phyloP scores from a whole-genome alignment of 2,329 filamentous ascomycete genomes.

The Ramularia collo-cygni region DNA sequence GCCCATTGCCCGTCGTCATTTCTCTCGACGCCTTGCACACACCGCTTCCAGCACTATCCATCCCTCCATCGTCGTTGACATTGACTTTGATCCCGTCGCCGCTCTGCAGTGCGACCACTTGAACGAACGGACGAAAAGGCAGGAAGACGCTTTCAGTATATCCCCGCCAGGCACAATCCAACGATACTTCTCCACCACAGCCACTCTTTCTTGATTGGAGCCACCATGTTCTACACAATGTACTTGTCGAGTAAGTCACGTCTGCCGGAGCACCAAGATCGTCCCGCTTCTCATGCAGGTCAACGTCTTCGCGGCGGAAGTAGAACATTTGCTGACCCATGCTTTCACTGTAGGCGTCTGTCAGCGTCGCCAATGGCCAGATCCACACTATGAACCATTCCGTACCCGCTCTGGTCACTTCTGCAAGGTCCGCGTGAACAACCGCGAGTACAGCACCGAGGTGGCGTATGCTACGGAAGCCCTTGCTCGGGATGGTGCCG shows the following conservation, averaged over 20 bases:
- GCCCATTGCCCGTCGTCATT: conserved; percentile 8
- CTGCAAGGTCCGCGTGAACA: conserved; percentile 90
- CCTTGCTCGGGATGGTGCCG: conserved; percentile 85
- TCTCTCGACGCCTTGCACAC: conserved; percentile 9
- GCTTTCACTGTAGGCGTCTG: conserved; percentile 63
- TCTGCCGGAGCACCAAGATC: conserved; percentile 16
- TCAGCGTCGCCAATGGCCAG: conserved; percentile 86
- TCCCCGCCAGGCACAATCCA: conserved; percentile 21
- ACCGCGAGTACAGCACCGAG: conserved; percentile 92
- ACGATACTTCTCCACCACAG: conserved; percentile 14
- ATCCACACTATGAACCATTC: conserved; percentile 82
- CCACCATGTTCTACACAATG: conserved; percentile 39
- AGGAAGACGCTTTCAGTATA: conserved; percentile 20
- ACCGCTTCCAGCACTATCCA: conserved; percentile 8
- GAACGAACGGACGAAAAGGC: conserved; percentile 8
- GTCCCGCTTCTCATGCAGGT: conserved; percentile 8
- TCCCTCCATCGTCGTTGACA: conserved; percentile 14
- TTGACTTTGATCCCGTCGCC: conserved; percentile 11
- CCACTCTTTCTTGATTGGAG: conserved; percentile 17
- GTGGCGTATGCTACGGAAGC: conserved; percentile 73
- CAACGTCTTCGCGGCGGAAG: conserved; percentile 13
- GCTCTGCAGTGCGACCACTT: conserved; percentile 25
- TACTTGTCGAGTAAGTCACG: conserved; percentile 50
- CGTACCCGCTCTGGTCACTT: conserved; percentile 68
- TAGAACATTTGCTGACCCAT: conserved; percentile 4